These are phyloP conservation scores for Papilionanthe hybrid DNA, from an alignment of 116 monocot species.

Conservation along the genomic window DNA sequence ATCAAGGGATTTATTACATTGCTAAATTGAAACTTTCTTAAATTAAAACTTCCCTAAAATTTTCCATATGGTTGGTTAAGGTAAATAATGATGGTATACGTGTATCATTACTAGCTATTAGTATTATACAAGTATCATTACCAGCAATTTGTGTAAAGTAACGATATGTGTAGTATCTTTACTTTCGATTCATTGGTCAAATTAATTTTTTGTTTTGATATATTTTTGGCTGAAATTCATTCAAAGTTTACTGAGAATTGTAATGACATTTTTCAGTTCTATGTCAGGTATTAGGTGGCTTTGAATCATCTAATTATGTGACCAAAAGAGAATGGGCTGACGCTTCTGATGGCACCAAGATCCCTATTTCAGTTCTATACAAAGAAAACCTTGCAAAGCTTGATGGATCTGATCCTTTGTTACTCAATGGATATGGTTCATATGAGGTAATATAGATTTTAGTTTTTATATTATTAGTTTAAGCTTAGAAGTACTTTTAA, in stretches of 20 bases:
- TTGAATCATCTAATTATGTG: constrained; percentile 80
- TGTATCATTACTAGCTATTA: no score
- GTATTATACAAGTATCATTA: no score
- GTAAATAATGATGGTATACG: no score
- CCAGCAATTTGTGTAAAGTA: no score
- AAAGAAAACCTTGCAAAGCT: constrained; percentile 74
- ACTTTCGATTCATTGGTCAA: no score
- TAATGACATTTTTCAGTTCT: not conserved
- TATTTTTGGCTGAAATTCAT: not conserved
- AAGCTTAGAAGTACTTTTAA: not conserved
- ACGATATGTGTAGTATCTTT: no score
- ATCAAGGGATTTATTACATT: no score
- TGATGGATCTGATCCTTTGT: constrained; percentile 85
- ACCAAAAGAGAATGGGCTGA: constrained; percentile 93
- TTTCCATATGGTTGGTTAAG: no score
- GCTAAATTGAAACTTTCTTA: no score
- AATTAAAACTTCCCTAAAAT: no score
- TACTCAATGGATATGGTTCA: constrained; percentile 98
- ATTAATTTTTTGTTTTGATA: no score
- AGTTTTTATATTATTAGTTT: not conserved
- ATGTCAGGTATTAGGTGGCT: constrained; percentile 78
- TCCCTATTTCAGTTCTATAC: constrained; percentile 91
- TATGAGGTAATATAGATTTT: constrained; percentile 63
- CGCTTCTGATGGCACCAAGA: constrained; percentile 72
- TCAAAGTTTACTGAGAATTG: not conserved